phyloP scores from a whole-genome alignment of 495 filamentous ascomycete genomes.

The Tuber calosporum region DNA sequence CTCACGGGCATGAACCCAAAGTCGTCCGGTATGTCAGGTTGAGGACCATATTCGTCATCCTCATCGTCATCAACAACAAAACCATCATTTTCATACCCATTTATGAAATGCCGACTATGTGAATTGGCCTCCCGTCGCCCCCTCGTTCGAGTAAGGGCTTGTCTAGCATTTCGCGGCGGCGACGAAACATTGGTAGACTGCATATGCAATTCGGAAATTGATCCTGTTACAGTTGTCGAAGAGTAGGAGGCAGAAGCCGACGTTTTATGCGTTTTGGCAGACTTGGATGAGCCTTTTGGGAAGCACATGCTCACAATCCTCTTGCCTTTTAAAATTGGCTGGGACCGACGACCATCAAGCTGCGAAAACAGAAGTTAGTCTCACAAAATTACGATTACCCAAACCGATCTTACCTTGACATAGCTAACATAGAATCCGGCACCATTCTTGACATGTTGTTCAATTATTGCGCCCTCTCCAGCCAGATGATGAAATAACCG shows the following conservation, averaged over 20 bases:
- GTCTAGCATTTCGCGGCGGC: constrained; percentile 48
- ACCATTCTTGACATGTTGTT: constrained; percentile 52
- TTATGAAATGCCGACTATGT: constrained; percentile 40
- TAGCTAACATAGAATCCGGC: constrained; percentile 57
- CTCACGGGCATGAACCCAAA: constrained; percentile 56
- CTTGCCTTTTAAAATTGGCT: constrained; percentile 46
- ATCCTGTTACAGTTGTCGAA: constrained; percentile 7
- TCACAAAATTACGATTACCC: constrained; percentile 3
- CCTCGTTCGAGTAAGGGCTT: constrained; percentile 26
- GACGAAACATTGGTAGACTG: constrained; percentile 76
- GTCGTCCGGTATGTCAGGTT: constrained; percentile 46
- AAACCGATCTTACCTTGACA: constrained; percentile 47
- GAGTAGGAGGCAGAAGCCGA: constrained; percentile 4
- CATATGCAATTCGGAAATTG: constrained; percentile 44
- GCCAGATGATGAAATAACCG: constrained; percentile 48
- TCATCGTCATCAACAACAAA: constrained; percentile 51
- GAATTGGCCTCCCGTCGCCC: constrained; percentile 43
- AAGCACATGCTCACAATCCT: constrained; percentile 55
- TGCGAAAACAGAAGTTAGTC: constrained; percentile 47
- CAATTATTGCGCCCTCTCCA: constrained; percentile 45
- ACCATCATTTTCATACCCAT: constrained; percentile 48
- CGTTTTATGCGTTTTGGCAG: background rate
- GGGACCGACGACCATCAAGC: constrained; percentile 46
- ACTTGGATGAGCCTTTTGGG: constrained; percentile 14
- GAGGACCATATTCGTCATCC: constrained; percentile 43